These are phyloP conservation scores for Chrysochromulina tobinii DNA, from an alignment of 78 protist species.

Conservation along the genomic window DNA sequence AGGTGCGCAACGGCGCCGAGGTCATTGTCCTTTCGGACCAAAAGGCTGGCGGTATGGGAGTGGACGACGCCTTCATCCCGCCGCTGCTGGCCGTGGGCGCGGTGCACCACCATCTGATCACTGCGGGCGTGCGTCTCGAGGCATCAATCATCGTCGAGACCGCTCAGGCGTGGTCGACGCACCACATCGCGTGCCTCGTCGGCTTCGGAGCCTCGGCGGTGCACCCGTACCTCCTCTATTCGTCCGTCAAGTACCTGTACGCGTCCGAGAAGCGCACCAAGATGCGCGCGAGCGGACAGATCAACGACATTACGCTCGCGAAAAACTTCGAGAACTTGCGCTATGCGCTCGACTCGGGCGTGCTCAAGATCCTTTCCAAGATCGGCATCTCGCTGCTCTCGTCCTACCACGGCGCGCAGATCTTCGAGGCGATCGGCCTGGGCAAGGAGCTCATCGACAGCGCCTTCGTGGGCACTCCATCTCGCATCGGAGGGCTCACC, in stretches of 20 bases:
- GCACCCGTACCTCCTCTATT: conserved; percentile 76
- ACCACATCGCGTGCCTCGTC: conserved; percentile 74
- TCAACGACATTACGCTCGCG: neutral
- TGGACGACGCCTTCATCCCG: conserved; percentile 38
- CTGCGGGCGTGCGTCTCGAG: conserved; percentile 46
- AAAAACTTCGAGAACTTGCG: conserved; percentile 47
- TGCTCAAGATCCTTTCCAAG: conserved; percentile 82
- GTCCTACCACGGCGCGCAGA: conserved; percentile 86
- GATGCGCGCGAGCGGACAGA: neutral
- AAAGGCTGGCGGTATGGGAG: neutral
- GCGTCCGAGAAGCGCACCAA: neutral
- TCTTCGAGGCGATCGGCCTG: conserved; percentile 89
- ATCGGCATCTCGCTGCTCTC: conserved; percentile 87
- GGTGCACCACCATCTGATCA: conserved; percentile 80
- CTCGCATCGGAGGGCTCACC: conserved; percentile 74
- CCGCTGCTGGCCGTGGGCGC: conserved; percentile 73
- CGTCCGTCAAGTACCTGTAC: conserved; percentile 14
- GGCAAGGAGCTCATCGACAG: conserved; percentile 62
- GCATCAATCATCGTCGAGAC: conserved; percentile 65
- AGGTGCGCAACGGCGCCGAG: conserved; percentile 55
- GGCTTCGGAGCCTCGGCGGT: conserved; percentile 89
- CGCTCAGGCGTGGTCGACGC: conserved; percentile 73
- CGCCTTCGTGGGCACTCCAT: conserved; percentile 72
- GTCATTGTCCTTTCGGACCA: conserved; percentile 71
- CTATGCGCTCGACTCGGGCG: conserved; percentile 68